Percentiles rank a stretch among this genome's conserved stretches.
These are phyloP conservation scores for Eucalyptus regnans DNA, from an alignment of 345 rosid species.

Conservation along the genomic window DNA sequence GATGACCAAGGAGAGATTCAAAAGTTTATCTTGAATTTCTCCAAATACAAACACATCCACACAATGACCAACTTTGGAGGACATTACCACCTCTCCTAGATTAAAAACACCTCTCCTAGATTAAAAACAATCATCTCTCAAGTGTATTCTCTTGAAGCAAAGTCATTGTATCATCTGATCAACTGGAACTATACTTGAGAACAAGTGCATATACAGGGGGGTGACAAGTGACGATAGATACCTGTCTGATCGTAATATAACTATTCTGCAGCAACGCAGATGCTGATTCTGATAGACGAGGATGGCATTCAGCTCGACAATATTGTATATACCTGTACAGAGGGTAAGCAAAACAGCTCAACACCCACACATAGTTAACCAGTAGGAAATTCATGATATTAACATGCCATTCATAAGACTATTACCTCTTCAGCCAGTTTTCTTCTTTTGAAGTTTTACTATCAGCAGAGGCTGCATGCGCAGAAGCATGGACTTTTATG, in stretches of 20 bases:
- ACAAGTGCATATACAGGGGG: neutral
- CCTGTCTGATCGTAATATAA: constrained; percentile 87
- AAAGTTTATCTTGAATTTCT: neutral
- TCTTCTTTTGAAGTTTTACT: constrained; percentile 56
- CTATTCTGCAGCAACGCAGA: constrained; percentile 56
- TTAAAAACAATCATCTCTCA: neutral
- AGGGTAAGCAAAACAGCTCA: neutral
- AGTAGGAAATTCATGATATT: neutral
- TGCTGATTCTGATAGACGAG: constrained; percentile 77
- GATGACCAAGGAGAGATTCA: neutral
- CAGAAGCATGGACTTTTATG: constrained; percentile 94
- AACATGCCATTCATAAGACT: neutral
- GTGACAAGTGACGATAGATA: constrained; percentile 1
- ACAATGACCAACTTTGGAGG: neutral
- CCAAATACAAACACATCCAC: neutral
- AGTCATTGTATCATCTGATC: neutral
- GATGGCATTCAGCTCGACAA: constrained; percentile 74
- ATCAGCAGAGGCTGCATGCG: constrained; percentile 41
- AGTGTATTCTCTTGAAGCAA: neutral
- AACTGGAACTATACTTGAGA: neutral
- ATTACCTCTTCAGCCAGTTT: constrained; percentile 89
- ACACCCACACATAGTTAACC: neutral
- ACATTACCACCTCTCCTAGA: neutral
- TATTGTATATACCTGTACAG: constrained; percentile 68
- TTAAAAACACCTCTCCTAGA: neutral